phyloP scores from a whole-genome alignment of 768 basidiomycete species.

The Coprinopsis marcescibilis region DNA sequence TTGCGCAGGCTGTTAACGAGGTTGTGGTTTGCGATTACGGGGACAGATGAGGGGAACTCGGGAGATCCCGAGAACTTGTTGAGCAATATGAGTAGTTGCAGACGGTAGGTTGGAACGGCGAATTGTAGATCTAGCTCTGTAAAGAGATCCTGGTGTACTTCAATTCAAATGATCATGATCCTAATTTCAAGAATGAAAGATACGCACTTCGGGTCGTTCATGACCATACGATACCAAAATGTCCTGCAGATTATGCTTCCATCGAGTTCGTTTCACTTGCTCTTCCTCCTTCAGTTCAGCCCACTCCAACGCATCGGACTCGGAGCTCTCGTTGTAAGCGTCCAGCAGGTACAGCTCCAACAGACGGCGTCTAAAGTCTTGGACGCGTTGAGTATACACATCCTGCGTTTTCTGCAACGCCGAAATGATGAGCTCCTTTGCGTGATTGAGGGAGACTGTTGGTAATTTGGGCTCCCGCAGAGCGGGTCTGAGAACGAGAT shows the following conservation, averaged over 20 bases:
- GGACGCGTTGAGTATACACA: conserved; percentile 38
- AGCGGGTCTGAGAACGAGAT: conserved; percentile 70
- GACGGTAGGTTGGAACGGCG: conserved; percentile 49
- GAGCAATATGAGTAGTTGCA: conserved; percentile 66
- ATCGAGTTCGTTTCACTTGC: conserved; percentile 51
- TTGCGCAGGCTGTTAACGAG: conserved; percentile 60
- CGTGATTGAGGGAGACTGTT: conserved; percentile 50
- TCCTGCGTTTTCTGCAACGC: conserved; percentile 52
- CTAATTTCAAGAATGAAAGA: background rate
- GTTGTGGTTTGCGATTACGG: conserved; percentile 51
- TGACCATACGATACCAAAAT: conserved; percentile 62
- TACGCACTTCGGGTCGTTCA: conserved; percentile 56
- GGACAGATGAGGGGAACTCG: conserved; percentile 43
- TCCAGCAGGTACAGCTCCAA: conserved; percentile 76
- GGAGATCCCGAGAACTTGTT: conserved; percentile 54
- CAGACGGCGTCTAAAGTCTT: conserved; percentile 61
- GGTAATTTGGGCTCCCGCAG: conserved; percentile 69
- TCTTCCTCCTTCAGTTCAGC: conserved; percentile 59
- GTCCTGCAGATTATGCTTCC: conserved; percentile 79
- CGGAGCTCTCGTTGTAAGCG: conserved; percentile 69
- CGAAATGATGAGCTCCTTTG: conserved; percentile 65
- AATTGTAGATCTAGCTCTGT: conserved; percentile 64
- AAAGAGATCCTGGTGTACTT: conserved; percentile 53
- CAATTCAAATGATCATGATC: conserved; percentile 1
- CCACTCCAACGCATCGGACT: conserved; percentile 71